Evolutionary conservation across 371 early-diverging fungal genomes (phyloP), one percentile per base, ranked within the genome.

Genomic region (Mucor racemosus): DNA sequence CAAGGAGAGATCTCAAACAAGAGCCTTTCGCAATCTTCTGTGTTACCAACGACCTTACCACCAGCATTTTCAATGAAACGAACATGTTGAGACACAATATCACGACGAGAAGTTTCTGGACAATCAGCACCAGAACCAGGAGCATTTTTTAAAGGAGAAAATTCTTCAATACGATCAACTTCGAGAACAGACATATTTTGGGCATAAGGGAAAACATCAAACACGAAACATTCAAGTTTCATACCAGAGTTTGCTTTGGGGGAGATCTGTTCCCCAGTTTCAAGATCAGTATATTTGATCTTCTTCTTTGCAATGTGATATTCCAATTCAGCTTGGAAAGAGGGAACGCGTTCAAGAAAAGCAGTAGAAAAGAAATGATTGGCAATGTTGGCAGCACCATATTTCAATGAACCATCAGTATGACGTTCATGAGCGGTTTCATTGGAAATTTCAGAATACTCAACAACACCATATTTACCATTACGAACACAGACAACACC

Each of bases 71-170:
- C 84, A 58, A 93, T 86, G 74, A 94, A 98, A 44, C 95, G 88
- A 34, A 88, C 83, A 72, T 92, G 91, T 82, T 95, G 97, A 59
- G 85, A 80, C 65, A 95, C 80, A 57, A 97, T 92, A 72, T 96
- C 97, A 39, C 88, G 86, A 67, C 96, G 86, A 35, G 93, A 92
- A 7, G 98, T 97, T 78, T 97, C 97, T 34, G 98, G 98, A 67
- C 91, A 92, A 79, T 98, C 99, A 40, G 76, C 79, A 58, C 89
- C 92, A 39, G 90, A 60, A 15, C 97, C 97, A 26, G 97, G 94
- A 11, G 96, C 97, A 74, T 98, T 98, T 90, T 98, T 98, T n/a
- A 98, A 81, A n/a, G 99, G 99, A 40, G 96, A 95, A 77, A 98
- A 98, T 76, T 98, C 97, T 40, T 98, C 97, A 48, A 86, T 84